Evolutionary conservation across 2,329 filamentous ascomycete genomes (phyloP), one percentile per base, ranked within the genome.

Genomic region (Pyricularia pennisetigena): DNA sequence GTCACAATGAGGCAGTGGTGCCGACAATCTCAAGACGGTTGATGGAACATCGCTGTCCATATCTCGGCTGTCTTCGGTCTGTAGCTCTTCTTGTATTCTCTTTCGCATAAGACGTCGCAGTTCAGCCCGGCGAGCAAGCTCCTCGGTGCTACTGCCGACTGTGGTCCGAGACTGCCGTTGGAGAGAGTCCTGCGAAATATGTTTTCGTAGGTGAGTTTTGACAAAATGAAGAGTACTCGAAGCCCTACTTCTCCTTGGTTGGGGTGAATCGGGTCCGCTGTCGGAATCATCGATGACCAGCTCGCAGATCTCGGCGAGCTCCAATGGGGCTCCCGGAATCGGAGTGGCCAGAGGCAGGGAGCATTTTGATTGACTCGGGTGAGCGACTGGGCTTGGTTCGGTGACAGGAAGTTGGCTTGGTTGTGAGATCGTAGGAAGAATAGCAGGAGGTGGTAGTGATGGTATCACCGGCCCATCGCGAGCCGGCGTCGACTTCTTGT

Each of bases 31-130:
- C 73, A n/a, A 71, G 75, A 24, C 72, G 70, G 16, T 70, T 71
- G 24, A 12, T 5, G 71, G 69, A 14, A 69, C 72, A 5, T 73
- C 73, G 59, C 73, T 77, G 1, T 71, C 69, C 23, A 77, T 75
- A 23, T 80, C 78, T 64, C 78, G 77, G 10, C 75, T 73, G 49
- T 79, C 76, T 54, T 85, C 84, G 57, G 75, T 81, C 64, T 82
- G 80, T 3, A 88, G 77, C 71, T 88, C 86, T 62, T 86, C 81
- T 70, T 84, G 83, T n/a, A 88, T 87, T 70, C 85, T 80, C 71
- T 82, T 83, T 65, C 83, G 82, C 74, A 85, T 82, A 9, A 87
- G 76, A 24, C 85, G 80, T 71, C 81, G 84, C 68, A 88, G 74
- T 71, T 88, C 85, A 30, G 84, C 85, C 71, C 85, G 80, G 30